Conservation (phyloP, 352 stramenopile genomes). For the Pilasporangium apinafurcum region DNA sequence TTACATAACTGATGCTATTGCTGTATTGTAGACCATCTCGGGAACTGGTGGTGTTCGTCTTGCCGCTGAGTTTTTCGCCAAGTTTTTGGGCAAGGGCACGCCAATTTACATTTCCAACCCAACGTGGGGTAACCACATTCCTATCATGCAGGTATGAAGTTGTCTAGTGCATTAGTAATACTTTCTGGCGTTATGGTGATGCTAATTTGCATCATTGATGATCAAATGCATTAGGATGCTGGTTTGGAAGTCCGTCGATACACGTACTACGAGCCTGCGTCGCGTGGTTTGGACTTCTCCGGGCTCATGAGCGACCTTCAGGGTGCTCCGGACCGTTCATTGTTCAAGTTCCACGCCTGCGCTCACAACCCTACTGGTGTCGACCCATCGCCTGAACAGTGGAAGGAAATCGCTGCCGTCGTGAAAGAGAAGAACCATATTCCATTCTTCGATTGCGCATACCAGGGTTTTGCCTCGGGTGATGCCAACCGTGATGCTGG, state of each 20-base stretch:
- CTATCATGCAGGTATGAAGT: constrained; percentile 81
- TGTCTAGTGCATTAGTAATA: too few relatives aligned
- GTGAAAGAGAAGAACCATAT: constrained; percentile 96
- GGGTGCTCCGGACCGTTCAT: constrained; percentile 88
- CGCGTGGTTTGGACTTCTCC: constrained; percentile 89
- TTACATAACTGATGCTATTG: constrained; percentile 1
- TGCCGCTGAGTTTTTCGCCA: constrained; percentile 92
- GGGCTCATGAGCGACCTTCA: constrained; percentile 94
- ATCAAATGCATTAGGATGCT: too few relatives aligned
- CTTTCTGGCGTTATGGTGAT: neutral
- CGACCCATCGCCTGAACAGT: constrained; percentile 97
- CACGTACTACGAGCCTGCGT: constrained; percentile 83
- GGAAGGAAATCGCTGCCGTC: constrained; percentile 93
- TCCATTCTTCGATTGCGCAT: constrained; percentile 99
- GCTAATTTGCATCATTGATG: neutral
- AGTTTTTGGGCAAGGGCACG: constrained; percentile 81
- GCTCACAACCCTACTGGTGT: constrained; percentile 99
- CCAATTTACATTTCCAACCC: constrained; percentile 98
- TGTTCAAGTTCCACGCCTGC: constrained; percentile 98
- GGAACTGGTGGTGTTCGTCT: constrained; percentile 97
- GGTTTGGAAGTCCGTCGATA: constrained; percentile 78
- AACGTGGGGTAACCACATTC: constrained; percentile 99
- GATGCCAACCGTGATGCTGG: constrained; percentile 94
- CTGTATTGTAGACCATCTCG: constrained; percentile 88
- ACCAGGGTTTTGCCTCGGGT: constrained; percentile 98